phyloP scores from a whole-genome alignment of 164 flowering plant species.

The Magnolia sinica region DNA sequence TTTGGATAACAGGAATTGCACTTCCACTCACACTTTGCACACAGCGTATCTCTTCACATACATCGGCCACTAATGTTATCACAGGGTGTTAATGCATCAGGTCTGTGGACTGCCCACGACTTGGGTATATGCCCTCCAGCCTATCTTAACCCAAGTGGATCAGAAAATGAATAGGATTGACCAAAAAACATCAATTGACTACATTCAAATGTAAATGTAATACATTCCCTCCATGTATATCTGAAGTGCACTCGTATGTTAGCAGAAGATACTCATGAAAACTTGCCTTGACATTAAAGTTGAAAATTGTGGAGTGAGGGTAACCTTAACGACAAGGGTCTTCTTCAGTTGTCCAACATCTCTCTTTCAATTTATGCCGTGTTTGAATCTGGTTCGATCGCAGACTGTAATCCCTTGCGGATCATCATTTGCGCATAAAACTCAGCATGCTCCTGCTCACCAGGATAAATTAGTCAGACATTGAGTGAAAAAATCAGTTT shows the following conservation, averaged over 20 bases:
- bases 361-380: slow-evolving; percentile 12
- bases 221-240: neutral
- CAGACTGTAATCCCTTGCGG: slow-evolving; percentile 34
- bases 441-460: slow-evolving; percentile 50
- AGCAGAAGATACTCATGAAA: too few relatives aligned
- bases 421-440: slow-evolving; percentile 46
- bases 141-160: too few relatives aligned
- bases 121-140: too few relatives aligned
- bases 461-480: neutral
- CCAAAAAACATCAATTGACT: too few relatives aligned
- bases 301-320: neutral
- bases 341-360: neutral
- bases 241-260: neutral
- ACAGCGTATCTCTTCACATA: too few relatives aligned
- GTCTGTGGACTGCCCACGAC: too few relatives aligned
- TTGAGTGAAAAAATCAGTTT: neutral
- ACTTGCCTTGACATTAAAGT: neutral
- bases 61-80: too few relatives aligned
- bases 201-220: neutral
- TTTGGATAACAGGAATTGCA: too few relatives aligned
- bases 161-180: too few relatives aligned
- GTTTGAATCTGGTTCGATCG: slow-evolving; percentile 44
- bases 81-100: too few relatives aligned
- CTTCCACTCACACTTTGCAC: too few relatives aligned
- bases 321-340: neutral